phyloP scores from a whole-genome alignment of 2,329 filamentous ascomycete species.

The Aurifilum marmelostoma region DNA sequence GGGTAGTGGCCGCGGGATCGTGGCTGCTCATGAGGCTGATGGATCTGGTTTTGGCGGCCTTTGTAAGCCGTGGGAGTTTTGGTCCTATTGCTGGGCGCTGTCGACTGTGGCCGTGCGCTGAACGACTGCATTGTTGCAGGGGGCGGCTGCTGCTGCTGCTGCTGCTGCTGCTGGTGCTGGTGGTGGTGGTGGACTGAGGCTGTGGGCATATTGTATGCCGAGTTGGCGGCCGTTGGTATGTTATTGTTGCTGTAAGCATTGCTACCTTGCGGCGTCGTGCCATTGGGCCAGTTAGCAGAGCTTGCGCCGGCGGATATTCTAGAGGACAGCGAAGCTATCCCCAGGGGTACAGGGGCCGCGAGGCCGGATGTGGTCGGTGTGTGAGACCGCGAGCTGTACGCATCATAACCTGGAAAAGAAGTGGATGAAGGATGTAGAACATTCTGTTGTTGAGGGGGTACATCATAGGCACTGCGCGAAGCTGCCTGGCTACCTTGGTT shows the following conservation, averaged over 20 bases:
- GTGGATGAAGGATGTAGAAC: conserved; percentile 22
- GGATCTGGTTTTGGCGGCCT: conserved; percentile 25
- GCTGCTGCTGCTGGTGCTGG: conserved; percentile 25
- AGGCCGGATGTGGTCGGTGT: conserved; percentile 31
- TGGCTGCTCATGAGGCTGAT: conserved; percentile 34
- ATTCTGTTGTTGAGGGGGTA: conserved; percentile 40
- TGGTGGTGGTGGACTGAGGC: conserved; percentile 31
- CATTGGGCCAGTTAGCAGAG: conserved; percentile 34
- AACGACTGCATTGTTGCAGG: conserved; percentile 31
- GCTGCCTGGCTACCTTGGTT: conserved; percentile 29
- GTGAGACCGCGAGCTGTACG: conserved; percentile 31
- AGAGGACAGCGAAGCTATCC: conserved; percentile 36
- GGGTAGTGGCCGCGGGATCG: conserved; percentile 37
- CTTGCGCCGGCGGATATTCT: conserved; percentile 33
- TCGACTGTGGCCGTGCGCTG: conserved; percentile 35
- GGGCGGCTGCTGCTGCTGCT: conserved; percentile 22
- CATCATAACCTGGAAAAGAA: conserved; percentile 35
- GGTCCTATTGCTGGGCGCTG: conserved; percentile 32
- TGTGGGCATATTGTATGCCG: conserved; percentile 32
- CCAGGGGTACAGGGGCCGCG: conserved; percentile 33
- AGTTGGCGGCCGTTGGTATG: conserved; percentile 31
- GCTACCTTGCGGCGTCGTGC: conserved; percentile 33
- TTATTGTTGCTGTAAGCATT: conserved; percentile 38
- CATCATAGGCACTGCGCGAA: conserved; percentile 38
- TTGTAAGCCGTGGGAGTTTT: conserved; percentile 33